Evolutionary conservation across 2,329 filamentous ascomycete genomes (phyloP).

Genomic region (Cytospora schulzeri): DNA sequence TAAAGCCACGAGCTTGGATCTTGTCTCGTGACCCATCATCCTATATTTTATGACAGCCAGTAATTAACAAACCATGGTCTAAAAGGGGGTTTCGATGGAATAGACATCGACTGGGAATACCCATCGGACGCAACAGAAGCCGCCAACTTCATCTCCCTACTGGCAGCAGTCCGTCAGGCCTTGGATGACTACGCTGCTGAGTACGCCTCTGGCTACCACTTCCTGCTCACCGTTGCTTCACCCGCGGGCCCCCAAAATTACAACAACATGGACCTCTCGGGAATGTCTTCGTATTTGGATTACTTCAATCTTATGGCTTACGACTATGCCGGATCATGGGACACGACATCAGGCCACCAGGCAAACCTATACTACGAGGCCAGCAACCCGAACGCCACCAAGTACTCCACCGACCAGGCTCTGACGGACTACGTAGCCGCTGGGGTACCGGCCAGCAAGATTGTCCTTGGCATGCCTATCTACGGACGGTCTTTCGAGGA

Average conservation of each 20-base stretch:
- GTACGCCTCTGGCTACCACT: constrained; percentile 51
- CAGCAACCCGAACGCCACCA: constrained; percentile 60
- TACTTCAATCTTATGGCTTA: constrained; percentile 71
- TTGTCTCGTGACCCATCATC: background rate
- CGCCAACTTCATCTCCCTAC: constrained; percentile 47
- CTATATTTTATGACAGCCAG: background rate
- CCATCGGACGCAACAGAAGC: constrained; percentile 43
- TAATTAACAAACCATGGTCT: background rate
- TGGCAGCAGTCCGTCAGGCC: constrained; percentile 47
- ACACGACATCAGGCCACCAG: constrained; percentile 63
- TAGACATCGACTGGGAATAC: constrained; percentile 49
- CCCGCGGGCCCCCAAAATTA: constrained; percentile 54
- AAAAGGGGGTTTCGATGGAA: constrained; percentile 44
- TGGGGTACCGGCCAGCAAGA: constrained; percentile 65
- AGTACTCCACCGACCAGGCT: constrained; percentile 69
- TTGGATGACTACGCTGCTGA: constrained; percentile 51
- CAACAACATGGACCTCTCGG: constrained; percentile 46
- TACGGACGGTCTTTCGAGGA: constrained; percentile 73
- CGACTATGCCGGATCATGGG: constrained; percentile 73
- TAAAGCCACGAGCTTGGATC: background rate
- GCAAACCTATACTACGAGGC: constrained; percentile 68
- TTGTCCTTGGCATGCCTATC: constrained; percentile 78
- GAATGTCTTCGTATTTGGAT: constrained; percentile 53
- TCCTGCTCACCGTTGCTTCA: constrained; percentile 56
- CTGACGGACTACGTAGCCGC: constrained; percentile 65